phyloP scores from a whole-genome alignment of 163 green algal species.

The Volvox carteri region DNA sequence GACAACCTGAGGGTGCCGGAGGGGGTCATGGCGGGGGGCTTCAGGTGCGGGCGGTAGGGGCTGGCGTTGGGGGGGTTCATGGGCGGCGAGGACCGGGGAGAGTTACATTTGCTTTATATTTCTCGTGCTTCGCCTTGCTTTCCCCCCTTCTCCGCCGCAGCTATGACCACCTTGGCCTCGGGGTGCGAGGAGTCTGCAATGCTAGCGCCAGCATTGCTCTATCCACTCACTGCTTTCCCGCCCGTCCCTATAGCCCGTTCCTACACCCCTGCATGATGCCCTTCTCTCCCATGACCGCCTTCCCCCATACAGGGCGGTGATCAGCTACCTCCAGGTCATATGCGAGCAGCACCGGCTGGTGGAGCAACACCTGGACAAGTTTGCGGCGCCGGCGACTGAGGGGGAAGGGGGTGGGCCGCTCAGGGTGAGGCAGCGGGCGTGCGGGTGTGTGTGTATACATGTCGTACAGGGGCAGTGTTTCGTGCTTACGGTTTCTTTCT shows the following conservation, averaged over 20 bases:
- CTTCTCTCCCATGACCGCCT: background rate
- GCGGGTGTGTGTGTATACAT: too few relatives aligned
- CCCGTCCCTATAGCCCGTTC: background rate
- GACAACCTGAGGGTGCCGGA: constrained; percentile 54
- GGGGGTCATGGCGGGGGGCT: constrained; percentile 52
- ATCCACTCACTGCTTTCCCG: background rate
- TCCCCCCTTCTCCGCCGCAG: too few relatives aligned
- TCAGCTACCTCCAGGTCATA: constrained; percentile 69
- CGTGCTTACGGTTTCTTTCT: too few relatives aligned
- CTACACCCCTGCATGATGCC: background rate
- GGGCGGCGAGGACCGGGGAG: background rate
- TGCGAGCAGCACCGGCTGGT: constrained; percentile 74
- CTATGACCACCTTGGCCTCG: too few relatives aligned
- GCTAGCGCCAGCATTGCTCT: too few relatives aligned
- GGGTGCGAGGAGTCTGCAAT: too few relatives aligned
- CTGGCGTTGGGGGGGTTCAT: background rate
- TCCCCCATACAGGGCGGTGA: constrained; percentile 39
- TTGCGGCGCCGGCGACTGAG: constrained; percentile 46
- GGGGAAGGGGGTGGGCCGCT: constrained; percentile 35
- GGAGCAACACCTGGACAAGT: constrained; percentile 70
- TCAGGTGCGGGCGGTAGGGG: constrained; percentile 24
- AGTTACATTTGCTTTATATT: too few relatives aligned
- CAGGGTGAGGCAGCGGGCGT: background rate
- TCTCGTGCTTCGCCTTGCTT: too few relatives aligned
- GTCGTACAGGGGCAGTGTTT: too few relatives aligned